Base-by-base conservation (phyloP, 352 stramenopile genomes). In the Phytophthora idaei region DNA sequence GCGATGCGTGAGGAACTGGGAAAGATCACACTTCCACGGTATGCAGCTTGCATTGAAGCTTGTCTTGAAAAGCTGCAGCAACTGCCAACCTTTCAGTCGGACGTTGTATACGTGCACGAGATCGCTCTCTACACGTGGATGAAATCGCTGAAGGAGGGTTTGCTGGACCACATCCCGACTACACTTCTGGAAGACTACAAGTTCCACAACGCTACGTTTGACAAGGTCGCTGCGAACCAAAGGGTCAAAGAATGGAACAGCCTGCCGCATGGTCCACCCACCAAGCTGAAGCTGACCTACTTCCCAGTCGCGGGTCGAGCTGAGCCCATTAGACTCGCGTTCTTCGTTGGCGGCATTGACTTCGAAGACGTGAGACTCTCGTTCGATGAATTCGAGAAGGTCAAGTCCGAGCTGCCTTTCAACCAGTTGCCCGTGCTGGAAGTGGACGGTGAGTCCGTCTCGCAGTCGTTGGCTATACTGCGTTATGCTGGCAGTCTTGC, bases 401-500 rank as follows among this genome's bases (percentile, higher is more conserved):
- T 76, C 25, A 87, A 86, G 63, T 36, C 63, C 0, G 37, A 57
- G 27, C 58, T 83, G n/a, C 79, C 79, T 12, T 81, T 80, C 31
- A 58, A 72, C 11, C 77, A 86, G 17, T 4, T 89, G n/a, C 72
- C 83, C 0, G 69, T 86, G 31, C 47, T 84, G 12, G 74, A 87
- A 36, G 57, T 93, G 11, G 68, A 90, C 44, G 81, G 78, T 4
- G 64, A 73, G 2, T 46, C 57, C 6, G 77, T 80, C 32, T 51
- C 77, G 12, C 81, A 90, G 77, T 46, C 49, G 50, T 57, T 72
- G 31, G 73, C 79, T 1, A 82, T 93, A 36, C 60, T 92, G 8
- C 78, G 85, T 29, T 92, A 88, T 39, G 81, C 73, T 8, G 85
- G 87, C 7, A 88, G 62, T 0, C 57, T 89, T 7, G 41, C 64